phyloP scores from a whole-genome alignment of 2,329 filamentous ascomycete species.

The Coleophoma crateriformis region DNA sequence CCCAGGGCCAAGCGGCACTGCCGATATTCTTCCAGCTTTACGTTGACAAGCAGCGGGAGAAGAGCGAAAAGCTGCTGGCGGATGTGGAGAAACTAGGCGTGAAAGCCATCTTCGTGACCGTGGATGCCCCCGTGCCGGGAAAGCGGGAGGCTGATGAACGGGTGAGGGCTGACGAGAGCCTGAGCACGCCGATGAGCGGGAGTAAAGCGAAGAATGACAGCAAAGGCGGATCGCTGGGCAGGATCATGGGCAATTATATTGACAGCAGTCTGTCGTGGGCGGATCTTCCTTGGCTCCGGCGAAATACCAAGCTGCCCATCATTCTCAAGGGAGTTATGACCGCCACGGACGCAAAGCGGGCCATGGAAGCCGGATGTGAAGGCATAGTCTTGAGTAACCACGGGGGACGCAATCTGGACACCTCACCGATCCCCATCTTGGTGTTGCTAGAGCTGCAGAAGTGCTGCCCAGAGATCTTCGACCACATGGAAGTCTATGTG shows the following conservation, averaged over 20 bases:
- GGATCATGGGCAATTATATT: slow-evolving; percentile 51
- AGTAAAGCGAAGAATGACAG: slow-evolving; percentile 43
- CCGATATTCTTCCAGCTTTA: slow-evolving; percentile 55
- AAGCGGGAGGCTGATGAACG: slow-evolving; percentile 45
- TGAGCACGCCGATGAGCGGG: slow-evolving; percentile 44
- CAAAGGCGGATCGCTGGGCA: slow-evolving; percentile 48
- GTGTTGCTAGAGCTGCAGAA: slow-evolving; percentile 58
- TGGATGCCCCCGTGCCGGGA: slow-evolving; percentile 51
- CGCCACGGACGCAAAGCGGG: slow-evolving; percentile 54
- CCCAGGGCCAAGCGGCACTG: slow-evolving; percentile 2
- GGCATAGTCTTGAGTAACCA: slow-evolving; percentile 69
- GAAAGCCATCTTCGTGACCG: slow-evolving; percentile 51
- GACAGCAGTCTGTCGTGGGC: slow-evolving; percentile 55
- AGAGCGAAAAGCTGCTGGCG: slow-evolving; percentile 43
- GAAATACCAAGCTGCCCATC: slow-evolving; percentile 48
- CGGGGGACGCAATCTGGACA: slow-evolving; percentile 53
- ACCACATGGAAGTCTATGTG: slow-evolving; percentile 54
- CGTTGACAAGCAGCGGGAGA: slow-evolving; percentile 48
- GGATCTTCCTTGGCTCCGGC: slow-evolving; percentile 61
- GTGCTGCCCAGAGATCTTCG: slow-evolving; percentile 54
- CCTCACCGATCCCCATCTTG: slow-evolving; percentile 47
- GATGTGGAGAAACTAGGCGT: slow-evolving; percentile 40
- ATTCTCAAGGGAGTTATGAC: slow-evolving; percentile 68
- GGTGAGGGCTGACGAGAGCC: slow-evolving; percentile 38
- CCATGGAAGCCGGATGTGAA: slow-evolving; percentile 54